A percentile compares a stretch with the other conserved stretches of the same genome.
Evolutionary conservation across 441 rosid species (phyloP).

Genomic region (Erodium moschatum): DNA sequence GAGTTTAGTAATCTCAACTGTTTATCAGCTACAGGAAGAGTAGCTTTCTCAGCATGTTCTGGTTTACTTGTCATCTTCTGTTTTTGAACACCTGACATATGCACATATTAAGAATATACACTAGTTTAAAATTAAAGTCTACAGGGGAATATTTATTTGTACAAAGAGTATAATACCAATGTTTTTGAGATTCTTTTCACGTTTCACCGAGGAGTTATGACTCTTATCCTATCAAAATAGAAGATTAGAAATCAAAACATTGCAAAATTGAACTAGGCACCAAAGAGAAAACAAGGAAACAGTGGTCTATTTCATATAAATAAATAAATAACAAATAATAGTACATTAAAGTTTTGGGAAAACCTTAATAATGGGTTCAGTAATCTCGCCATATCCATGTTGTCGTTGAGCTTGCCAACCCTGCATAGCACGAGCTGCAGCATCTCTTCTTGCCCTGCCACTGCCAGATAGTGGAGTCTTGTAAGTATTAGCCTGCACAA

Average conservation of each 20-base stretch:
- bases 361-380: constrained; percentile 14
- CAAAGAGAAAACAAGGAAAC: background rate
- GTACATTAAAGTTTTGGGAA: background rate
- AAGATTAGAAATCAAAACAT: background rate
- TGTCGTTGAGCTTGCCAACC: constrained; percentile 80
- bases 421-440: constrained; percentile 90
- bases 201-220: background rate
- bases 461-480: constrained; percentile 46
- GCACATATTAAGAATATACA: background rate
- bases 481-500: constrained; percentile 38
- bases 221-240: background rate
- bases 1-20: constrained; percentile 44
- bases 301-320: background rate
- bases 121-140: constrained; percentile 11
- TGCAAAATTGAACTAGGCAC: background rate
- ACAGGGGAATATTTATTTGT: constrained; percentile 21
- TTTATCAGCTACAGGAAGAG: constrained; percentile 37
- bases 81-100: constrained; percentile 46
- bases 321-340: too few species aligned
- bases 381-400: constrained; percentile 59
- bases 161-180: constrained; percentile 3
- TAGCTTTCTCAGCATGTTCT: constrained; percentile 38
- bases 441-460: constrained; percentile 61
- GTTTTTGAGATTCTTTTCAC: constrained; percentile 3
- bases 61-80: constrained; percentile 32